phyloP scores from a whole-genome alignment of 2,329 filamentous ascomycete species.

The Ceratocystis diversiconidia region DNA sequence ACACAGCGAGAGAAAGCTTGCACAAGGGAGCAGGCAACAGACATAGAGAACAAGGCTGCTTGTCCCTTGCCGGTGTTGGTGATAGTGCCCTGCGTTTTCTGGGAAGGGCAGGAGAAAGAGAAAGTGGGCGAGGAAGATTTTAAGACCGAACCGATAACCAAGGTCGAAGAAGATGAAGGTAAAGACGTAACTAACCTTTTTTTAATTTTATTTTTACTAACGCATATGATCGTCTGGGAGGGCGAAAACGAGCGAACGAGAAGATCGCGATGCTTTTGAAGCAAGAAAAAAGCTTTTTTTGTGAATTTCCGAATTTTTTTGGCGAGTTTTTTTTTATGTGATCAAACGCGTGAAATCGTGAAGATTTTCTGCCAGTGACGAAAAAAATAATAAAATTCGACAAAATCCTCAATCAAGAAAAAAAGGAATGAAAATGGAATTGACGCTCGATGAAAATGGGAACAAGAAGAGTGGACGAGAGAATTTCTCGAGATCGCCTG shows the following conservation, averaged over 20 bases:
- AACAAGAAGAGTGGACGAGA: background rate
- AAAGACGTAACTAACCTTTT: background rate
- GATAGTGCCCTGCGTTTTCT: background rate
- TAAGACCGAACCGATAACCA: no score
- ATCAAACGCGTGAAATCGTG: background rate
- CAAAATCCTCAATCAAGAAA: background rate
- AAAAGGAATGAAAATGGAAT: background rate
- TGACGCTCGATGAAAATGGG: background rate
- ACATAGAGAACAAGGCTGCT: no score
- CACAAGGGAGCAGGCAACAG: no score
- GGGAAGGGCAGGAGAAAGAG: background rate
- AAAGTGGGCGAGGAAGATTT: no score
- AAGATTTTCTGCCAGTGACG: background rate
- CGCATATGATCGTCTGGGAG: background rate
- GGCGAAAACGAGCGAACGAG: background rate
- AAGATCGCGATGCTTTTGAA: background rate
- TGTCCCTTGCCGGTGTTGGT: background rate
- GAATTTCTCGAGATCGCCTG: constrained; percentile 1
- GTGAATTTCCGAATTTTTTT: background rate
- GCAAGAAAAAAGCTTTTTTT: background rate
- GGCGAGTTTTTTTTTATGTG: background rate
- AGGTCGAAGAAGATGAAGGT: background rate
- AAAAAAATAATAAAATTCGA: background rate
- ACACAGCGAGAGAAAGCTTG: no score
- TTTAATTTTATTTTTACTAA: background rate